These are phyloP conservation scores for Phytophthora pini DNA, from an alignment of 352 stramenopile genomes.

Conservation along the genomic window DNA sequence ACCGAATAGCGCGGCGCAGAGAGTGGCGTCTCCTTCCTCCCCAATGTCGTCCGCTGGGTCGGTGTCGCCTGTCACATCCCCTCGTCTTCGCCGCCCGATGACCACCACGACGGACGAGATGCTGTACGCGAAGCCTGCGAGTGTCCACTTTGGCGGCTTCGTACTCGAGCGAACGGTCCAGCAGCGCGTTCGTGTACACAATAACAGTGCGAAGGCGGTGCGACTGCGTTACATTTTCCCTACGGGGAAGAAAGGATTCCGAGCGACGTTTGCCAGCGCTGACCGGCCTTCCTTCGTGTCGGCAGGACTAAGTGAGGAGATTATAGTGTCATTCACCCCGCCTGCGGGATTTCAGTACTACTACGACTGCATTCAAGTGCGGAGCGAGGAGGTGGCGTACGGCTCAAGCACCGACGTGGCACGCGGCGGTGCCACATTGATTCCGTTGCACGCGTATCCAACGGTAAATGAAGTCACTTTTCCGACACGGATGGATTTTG, in stretches of 20 bases:
- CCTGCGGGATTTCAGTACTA: constrained; percentile 85
- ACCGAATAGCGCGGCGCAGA: constrained; percentile 2
- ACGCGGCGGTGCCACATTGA: constrained; percentile 51
- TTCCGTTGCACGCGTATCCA: constrained; percentile 90
- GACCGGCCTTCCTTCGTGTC: constrained; percentile 74
- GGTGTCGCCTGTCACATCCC: constrained; percentile 25
- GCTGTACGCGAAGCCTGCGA: constrained; percentile 61
- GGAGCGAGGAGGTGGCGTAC: constrained; percentile 76
- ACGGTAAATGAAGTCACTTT: constrained; percentile 84
- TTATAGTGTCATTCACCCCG: constrained; percentile 77
- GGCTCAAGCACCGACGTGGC: constrained; percentile 53
- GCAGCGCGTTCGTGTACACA: constrained; percentile 79
- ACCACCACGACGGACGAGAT: constrained; percentile 38
- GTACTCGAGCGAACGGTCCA: constrained; percentile 58
- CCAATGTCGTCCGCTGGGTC: constrained; percentile 16
- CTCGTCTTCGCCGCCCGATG: constrained; percentile 30
- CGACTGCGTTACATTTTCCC: constrained; percentile 78
- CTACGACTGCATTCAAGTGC: constrained; percentile 88
- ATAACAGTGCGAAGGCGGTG: constrained; percentile 74
- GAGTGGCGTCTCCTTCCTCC: background rate
- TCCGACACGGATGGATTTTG: constrained; percentile 85
- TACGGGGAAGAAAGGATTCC: constrained; percentile 50
- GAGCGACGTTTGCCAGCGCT: constrained; percentile 45
- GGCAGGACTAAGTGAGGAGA: constrained; percentile 77
- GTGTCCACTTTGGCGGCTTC: constrained; percentile 91